Evolutionary conservation across 352 stramenopile species (phyloP).

Genomic region (Phytophthora sp.): DNA sequence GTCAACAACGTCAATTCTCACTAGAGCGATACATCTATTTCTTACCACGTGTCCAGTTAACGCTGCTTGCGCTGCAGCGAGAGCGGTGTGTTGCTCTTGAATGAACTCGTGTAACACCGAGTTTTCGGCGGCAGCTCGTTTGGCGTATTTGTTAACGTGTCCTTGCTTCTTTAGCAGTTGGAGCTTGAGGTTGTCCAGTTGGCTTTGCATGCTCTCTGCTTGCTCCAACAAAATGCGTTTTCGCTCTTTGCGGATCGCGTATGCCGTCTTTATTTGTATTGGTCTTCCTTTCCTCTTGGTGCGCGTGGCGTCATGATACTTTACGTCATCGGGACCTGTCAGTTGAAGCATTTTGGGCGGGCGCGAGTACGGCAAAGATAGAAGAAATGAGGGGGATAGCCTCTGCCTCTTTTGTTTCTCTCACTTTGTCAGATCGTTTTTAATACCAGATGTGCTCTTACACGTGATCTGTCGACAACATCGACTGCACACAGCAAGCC

Average conservation of each 20-base stretch:
- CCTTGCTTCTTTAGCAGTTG: constrained; percentile 33
- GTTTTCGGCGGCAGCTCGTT: constrained; percentile 16
- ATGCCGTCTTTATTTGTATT: neutral
- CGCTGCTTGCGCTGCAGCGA: constrained; percentile 35
- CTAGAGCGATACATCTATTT: too few species aligned
- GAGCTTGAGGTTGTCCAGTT: constrained; percentile 46
- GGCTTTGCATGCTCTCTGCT: constrained; percentile 34
- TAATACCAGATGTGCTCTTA: too few species aligned
- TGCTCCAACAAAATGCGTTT: constrained; percentile 17
- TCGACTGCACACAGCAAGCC: too few species aligned
- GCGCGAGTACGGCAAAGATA: constrained; percentile 7
- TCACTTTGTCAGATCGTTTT: too few species aligned
- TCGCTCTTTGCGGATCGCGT: neutral
- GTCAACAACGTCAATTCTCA: too few species aligned
- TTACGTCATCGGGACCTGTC: neutral
- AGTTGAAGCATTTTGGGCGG: neutral
- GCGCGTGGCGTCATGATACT: neutral
- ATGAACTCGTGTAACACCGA: constrained; percentile 36
- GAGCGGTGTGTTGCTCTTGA: constrained; percentile 30
- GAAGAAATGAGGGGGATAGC: neutral
- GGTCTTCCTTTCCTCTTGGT: constrained; percentile 31
- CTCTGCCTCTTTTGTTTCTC: too few species aligned
- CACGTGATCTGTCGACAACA: too few species aligned
- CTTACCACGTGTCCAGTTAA: constrained; percentile 20
- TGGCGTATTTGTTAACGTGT: constrained; percentile 16